Base-by-base conservation (phyloP, 768 basidiomycete species). In the Gymnopilus junonius region DNA sequence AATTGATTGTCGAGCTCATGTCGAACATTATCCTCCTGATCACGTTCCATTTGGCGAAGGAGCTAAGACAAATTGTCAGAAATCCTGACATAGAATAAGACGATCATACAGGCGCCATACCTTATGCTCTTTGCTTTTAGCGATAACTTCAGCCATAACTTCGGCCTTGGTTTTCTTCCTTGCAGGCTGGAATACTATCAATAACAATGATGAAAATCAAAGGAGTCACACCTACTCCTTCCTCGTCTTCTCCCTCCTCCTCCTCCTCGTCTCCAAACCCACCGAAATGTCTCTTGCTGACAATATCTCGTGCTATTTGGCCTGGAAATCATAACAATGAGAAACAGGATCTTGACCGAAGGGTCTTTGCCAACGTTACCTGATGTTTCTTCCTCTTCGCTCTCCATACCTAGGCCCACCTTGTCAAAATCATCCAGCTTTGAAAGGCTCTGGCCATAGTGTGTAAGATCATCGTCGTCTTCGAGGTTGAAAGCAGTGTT, bases 141-240 rank as follows among this genome's bases (percentile, higher is more conserved):
- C 92, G 46, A 99, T 94, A 34, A 99, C 92, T 74, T 99, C 97
- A 0, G 92, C 87, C 97, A 99, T 99, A 64, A 98, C 93, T 71
- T 99, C 96, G 1, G 93, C 90, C 76, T 97, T 97, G 4, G 90
- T 87, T 77, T 93, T 97, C 77, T 97, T 97, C 62, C 89, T 82
- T 48, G 86, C 85, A 8, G 91, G 91, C 93, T 95, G 62, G 14
- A 42, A 25, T 63, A 51, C 42, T n/a, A 48, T 62, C 14, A 56
- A 50, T 55, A 59, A 59, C 4, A 46, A 20, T 53, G 61, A 17
- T 45, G 31, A 8, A 15, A n/a, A 8, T 2, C 21, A 23, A 42
- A 35, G 59, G 39, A 31, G 37, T 8, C 45, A 56, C 2, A 21
- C 61, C 27, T 66, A 76, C 80, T 73, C 83, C 86, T 55, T 83